Base-by-base conservation (phyloP, 2,329 filamentous ascomycete genomes). In the Fusarium transvaalense region DNA sequence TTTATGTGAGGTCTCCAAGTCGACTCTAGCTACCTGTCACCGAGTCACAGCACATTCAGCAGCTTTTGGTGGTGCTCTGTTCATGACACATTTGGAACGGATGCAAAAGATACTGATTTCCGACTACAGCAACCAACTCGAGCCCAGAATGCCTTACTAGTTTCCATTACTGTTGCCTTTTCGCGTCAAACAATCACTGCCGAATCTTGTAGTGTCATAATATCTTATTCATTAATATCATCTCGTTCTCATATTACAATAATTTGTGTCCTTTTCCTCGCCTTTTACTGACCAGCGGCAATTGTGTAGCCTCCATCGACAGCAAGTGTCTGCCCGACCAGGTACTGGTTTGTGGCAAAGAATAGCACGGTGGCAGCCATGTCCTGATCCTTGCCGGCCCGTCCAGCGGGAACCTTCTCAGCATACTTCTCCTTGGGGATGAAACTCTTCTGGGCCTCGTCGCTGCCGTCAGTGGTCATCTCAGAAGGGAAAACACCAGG, bases 401-500 rank as follows among this genome's bases (percentile, higher is more conserved):
- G 81, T 1, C 83, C 84, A 17, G 92, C 80, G 1, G 91, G 91
- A 42, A 92, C 87, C 13, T 88, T 88, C 0, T 80, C 80, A 41
- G 82, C 83, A 71, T 89, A 91, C 55, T 83, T 82, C 17, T 87
- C 84, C 70, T 83, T 82, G 35, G 84, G 84, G 32, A 88, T 82
- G 57, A 86, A 80, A 71, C 90, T 84, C 79, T 91, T 92, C 66
- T 87, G 85, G 32, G 74, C 74, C 19, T 80, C 79, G 19, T 83
- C 80, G 29, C 82, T 84, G 14, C 78, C 80, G 5, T 76, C 77
- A 2, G 87, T 85, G 38, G 89, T 90, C 91, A 92, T 92, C 85
- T 92, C 91, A 74, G 89, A 91, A 19, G 89, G 90, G 71, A 87
- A 86, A 29, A 91, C 84, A 34, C 91, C 91, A 0, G 92, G 92